Evolutionary conservation across 495 filamentous ascomycete genomes (phyloP).

Genomic region (Pyrenula aspistea): DNA sequence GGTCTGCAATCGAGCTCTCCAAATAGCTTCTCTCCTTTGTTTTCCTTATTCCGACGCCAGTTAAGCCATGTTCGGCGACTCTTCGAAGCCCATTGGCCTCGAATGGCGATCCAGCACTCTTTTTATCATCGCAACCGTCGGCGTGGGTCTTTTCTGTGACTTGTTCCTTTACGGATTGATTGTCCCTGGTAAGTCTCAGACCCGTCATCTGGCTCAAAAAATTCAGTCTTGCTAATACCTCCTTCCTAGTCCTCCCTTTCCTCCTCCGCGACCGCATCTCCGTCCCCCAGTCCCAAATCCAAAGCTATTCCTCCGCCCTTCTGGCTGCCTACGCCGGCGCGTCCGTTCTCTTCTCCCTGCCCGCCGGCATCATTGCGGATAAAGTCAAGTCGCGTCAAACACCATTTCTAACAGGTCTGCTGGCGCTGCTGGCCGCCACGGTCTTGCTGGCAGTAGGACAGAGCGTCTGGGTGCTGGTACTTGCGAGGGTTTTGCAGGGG

Average conservation of each 20-base stretch:
- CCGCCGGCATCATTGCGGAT: constrained; percentile 49
- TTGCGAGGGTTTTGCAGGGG: constrained; percentile 51
- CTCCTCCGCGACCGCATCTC: constrained; percentile 40
- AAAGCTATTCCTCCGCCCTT: constrained; percentile 37
- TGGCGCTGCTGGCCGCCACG: constrained; percentile 43
- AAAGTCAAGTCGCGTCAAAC: constrained; percentile 24
- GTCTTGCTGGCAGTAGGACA: constrained; percentile 40
- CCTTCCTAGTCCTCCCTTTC: constrained; percentile 38
- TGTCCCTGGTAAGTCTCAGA: no score
- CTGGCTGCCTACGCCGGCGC: constrained; percentile 50
- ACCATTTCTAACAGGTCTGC: constrained; percentile 47
- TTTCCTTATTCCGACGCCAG: not conserved
- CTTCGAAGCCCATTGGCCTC: constrained; percentile 26
- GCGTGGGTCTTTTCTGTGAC: constrained; percentile 52
- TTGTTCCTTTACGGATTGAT: constrained; percentile 47
- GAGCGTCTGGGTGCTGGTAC: constrained; percentile 34
- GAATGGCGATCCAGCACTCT: constrained; percentile 42
- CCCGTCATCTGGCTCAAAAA: no score
- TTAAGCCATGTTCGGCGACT: not conserved
- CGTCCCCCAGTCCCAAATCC: constrained; percentile 36
- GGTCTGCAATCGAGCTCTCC: no score
- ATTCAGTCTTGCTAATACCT: no score
- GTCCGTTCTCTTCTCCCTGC: constrained; percentile 40
- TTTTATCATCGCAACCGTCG: constrained; percentile 51
- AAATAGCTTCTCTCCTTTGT: no score